Base-by-base conservation (phyloP, 106 monocot genomes). In the Triglochin maritima region DNA sequence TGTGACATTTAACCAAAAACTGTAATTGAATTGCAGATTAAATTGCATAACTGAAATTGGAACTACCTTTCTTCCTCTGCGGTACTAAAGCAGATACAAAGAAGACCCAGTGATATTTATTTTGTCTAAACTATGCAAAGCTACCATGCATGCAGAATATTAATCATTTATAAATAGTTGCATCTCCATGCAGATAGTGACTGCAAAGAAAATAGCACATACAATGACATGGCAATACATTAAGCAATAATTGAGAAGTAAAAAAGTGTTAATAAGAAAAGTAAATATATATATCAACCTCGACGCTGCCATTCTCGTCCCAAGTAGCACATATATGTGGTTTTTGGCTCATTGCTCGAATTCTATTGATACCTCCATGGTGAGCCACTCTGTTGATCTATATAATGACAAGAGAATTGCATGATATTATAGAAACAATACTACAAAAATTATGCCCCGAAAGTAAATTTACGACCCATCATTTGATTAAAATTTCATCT, bases 241-340 rank as follows among this genome's bases (percentile, higher is more conserved):
- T 60, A 17, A 60, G 41, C 9, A 29, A 60, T 10, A 9, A 6
- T 60, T 41, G 9, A 60, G 29, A 60, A 43, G n/a, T 17, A 16
- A 14, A 60, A 29, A 60, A 29, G n/a, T 16, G 9, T 17, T 60
- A 60, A 60, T 9, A 6, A 3, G 6, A 60, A 60, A 60, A 3
- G 4, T 5, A 44, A 9, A 60, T 60, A 17, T 29, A 60, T 4
- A 12, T 9, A 66, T 41, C 5, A 68, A 98, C 98, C 98, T 98
- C 88, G 8, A 98, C 88, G 76, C 82, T 67, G 43, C 92, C 98
- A 71, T 84, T 79, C 46, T 98, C 98, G 64, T 81, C 81, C 98
- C 98, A 98, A 56, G 92, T 75, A 46, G 88, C 91, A 77, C 98
- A 98, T 45, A 98, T 86, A 65, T 92, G 84, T 56, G 98, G 92